phyloP scores from a whole-genome alignment of 495 filamentous ascomycete species.

The Cudoniella acicularis region DNA sequence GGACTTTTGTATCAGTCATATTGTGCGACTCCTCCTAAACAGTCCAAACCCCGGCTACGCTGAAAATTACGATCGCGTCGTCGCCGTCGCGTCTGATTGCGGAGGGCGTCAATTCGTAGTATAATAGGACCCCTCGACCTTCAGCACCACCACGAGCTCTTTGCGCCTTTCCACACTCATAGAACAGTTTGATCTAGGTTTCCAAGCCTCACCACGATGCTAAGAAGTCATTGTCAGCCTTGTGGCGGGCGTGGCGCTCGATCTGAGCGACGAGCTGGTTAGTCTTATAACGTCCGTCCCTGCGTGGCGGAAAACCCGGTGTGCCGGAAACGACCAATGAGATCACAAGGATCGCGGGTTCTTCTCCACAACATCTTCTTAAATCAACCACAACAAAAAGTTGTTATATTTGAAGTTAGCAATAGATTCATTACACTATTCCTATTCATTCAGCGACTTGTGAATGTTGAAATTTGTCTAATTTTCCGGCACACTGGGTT shows the following conservation, averaged over 20 bases:
- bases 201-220: too few relatives aligned
- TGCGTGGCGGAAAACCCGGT: background rate
- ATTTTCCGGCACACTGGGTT: slow-evolving; percentile 11
- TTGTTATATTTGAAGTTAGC: slow-evolving; percentile 14
- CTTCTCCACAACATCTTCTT: background rate
- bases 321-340: background rate
- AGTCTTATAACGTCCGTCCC: background rate
- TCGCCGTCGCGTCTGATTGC: slow-evolving; percentile 23
- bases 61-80: slow-evolving; percentile 27
- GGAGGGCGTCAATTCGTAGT: slow-evolving; percentile 24
- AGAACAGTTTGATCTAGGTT: slow-evolving; percentile 23
- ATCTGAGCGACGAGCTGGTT: too few relatives aligned
- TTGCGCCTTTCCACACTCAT: slow-evolving; percentile 26
- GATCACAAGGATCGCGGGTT: background rate
- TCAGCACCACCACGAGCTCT: slow-evolving; percentile 26
- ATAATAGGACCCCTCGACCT: slow-evolving; percentile 17
- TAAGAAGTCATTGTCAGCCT: too few relatives aligned
- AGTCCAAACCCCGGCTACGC: slow-evolving; percentile 17
- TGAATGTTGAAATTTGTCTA: slow-evolving; percentile 16
- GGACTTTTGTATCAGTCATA: slow-evolving; percentile 23
- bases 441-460: slow-evolving; percentile 12
- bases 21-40: slow-evolving; percentile 25
- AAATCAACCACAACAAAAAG: background rate
- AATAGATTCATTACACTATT: slow-evolving; percentile 14
- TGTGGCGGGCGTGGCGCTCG: too few relatives aligned